Base-by-base conservation (phyloP, 495 filamentous ascomycete genomes). In the Podospora didyma region DNA sequence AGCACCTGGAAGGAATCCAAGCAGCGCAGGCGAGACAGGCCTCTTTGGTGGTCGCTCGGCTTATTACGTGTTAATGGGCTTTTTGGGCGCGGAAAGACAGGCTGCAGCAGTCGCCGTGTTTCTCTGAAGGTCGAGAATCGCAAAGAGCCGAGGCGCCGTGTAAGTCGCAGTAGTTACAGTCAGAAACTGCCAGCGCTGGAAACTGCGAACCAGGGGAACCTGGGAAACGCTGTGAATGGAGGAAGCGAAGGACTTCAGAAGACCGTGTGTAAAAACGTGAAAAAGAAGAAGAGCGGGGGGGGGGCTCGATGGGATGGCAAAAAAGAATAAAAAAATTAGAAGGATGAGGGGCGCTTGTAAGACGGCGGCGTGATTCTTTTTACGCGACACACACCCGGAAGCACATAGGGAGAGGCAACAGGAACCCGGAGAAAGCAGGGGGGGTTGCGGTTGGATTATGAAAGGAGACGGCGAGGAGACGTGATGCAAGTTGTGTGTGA, bases 401-500 rank as follows among this genome's bases (percentile, higher is more conserved):
- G 46, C 20, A 42, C 39, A 35, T 26, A 16, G 17, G 5, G 35
- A 26, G 14, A 52, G 31, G 28, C n/a, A 14, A 17, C 34, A n/a
- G 49, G 20, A 19, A 47, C 22, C 20, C 45, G 10, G 45, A 21
- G 14, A 42, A 42, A 14, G 9, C 46, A 57, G 46, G 56, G 60
- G 56, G 39, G 39, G 39, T 5, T 17, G 49, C 26, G 46, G 14
- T 44, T 48, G 39, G 48, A n/a, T 58, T 58, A 69, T 64, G 59
- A 65, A 62, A 64, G 63, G 61, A 52, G 49, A 62, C 58, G 56
- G 60, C 42, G 50, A 54, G 60, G 62, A 51, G 45, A 64, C 57
- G 59, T 64, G 66, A 69, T 64, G 63, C 64, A 66, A 54, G 54
- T 54, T 28, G 62, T 64, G 61, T 69, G 46, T 58, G 62, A 67